These are phyloP conservation scores for Trametes sanguinea DNA, from an alignment of 768 basidiomycete genomes.

Conservation along the genomic window DNA sequence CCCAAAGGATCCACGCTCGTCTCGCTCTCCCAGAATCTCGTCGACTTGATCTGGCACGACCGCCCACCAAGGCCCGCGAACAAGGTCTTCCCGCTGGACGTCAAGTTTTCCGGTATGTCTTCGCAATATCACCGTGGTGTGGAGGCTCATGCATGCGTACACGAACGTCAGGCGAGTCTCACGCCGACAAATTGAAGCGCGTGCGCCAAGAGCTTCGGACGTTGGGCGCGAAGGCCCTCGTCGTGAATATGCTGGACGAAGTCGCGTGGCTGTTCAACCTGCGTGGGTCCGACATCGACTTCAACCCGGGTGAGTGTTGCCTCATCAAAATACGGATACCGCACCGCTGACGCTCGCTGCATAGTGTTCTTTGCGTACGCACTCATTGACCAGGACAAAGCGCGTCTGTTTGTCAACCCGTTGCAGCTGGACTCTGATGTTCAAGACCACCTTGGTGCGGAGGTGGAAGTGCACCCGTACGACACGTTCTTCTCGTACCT, in stretches of 20 bases:
- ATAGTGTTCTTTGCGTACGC: conserved; percentile 93
- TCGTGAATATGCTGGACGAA: conserved; percentile 91
- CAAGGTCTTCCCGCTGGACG: conserved; percentile 64
- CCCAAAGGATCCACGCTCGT: conserved; percentile 62
- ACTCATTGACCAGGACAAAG: conserved; percentile 58
- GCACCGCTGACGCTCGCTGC: neutral
- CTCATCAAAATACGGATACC: neutral
- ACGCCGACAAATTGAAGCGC: conserved; percentile 64
- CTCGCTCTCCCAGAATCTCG: conserved; percentile 66
- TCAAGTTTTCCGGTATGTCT: conserved; percentile 68
- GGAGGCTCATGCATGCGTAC: neutral
- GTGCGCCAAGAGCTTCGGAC: conserved; percentile 66
- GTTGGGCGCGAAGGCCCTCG: conserved; percentile 67
- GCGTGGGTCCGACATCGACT: conserved; percentile 89
- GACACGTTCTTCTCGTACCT: conserved; percentile 66
- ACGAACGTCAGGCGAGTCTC: conserved; percentile 50
- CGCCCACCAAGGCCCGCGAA: conserved; percentile 72
- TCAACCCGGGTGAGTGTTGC: conserved; percentile 62
- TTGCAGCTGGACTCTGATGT: conserved; percentile 50
- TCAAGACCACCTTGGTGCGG: conserved; percentile 52
- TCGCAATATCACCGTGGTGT: neutral
- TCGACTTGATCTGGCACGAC: conserved; percentile 77
- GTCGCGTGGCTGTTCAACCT: conserved; percentile 94
- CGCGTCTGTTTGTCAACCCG: conserved; percentile 69
- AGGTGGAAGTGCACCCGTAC: conserved; percentile 73